Evolutionary conservation across 2,329 filamentous ascomycete species (phyloP).

Genomic region (Dactylellina drechsleri): DNA sequence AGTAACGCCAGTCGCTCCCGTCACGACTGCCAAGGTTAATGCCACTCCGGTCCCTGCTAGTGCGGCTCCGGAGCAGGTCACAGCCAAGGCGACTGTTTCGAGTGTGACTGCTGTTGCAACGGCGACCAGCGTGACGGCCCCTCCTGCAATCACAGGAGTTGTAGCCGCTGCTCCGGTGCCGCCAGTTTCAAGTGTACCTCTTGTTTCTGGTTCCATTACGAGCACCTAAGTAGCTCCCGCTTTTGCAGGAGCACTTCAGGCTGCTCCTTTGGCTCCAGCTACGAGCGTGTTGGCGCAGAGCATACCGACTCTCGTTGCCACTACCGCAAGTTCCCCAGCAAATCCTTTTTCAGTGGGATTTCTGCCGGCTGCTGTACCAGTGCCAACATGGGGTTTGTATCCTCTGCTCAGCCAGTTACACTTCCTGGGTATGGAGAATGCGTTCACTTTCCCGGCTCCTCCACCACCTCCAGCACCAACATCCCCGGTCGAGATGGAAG

Average conservation of each 20-base stretch:
- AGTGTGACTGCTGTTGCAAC: not conserved
- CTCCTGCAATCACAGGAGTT: not conserved
- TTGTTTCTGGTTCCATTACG: not conserved
- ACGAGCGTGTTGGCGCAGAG: not conserved
- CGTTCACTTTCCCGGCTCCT: not conserved
- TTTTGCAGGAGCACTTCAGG: not conserved
- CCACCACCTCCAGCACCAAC: conserved; percentile 3
- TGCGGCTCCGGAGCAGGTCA: not conserved
- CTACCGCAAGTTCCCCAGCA: not conserved
- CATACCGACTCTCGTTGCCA: not conserved
- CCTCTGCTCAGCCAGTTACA: too few species aligned
- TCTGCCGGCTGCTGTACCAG: not conserved
- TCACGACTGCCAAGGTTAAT: not conserved
- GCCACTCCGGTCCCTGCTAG: not conserved
- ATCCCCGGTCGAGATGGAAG: conserved; percentile 2
- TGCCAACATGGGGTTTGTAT: too few species aligned
- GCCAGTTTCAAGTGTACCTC: not conserved
- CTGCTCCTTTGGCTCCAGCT: not conserved
- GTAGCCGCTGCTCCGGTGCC: too few species aligned
- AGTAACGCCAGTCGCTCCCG: not conserved
- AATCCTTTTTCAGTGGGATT: not conserved
- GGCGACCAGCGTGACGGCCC: not conserved
- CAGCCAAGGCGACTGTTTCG: not conserved
- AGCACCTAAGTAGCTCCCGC: not conserved
- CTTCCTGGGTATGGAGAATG: not conserved